A percentile compares a stretch with the other conserved stretches of the same genome.
phyloP scores from a whole-genome alignment of 2,329 filamentous ascomycete genomes.

The Neofusicoccum laricinum region DNA sequence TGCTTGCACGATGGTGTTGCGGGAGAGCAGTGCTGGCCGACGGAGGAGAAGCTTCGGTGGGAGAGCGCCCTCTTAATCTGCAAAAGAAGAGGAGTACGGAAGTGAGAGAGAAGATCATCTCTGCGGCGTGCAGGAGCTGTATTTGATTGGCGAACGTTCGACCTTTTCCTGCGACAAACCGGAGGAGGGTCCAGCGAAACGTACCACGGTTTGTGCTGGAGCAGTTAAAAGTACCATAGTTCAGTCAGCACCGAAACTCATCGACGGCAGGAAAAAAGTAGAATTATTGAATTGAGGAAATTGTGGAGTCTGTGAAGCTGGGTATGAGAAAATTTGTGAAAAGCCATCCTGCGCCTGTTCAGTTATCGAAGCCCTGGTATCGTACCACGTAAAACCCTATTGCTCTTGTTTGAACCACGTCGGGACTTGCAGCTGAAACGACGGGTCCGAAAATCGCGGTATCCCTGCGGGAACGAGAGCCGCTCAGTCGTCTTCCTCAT shows the following conservation, averaged over 20 bases:
- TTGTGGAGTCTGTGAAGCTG: background rate
- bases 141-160: background rate
- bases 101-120: background rate
- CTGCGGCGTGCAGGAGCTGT: background rate
- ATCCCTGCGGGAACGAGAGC: background rate
- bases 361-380: background rate
- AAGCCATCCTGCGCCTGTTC: background rate
- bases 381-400: background rate
- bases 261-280: background rate
- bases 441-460: background rate
- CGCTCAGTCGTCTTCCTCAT: slow-evolving; percentile 46
- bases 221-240: background rate
- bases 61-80: background rate
- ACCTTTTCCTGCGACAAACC: background rate
- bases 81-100: background rate
- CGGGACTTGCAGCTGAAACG: background rate
- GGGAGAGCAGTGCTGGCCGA: background rate
- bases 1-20: background rate
- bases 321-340: background rate
- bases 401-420: slow-evolving; percentile 4
- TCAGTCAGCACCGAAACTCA: background rate
- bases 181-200: background rate
- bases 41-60: background rate
- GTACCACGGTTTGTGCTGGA: background rate
- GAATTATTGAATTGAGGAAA: background rate